phyloP scores from a whole-genome alignment of 257 asterid genomes.

The Eucommia ulmoides region DNA sequence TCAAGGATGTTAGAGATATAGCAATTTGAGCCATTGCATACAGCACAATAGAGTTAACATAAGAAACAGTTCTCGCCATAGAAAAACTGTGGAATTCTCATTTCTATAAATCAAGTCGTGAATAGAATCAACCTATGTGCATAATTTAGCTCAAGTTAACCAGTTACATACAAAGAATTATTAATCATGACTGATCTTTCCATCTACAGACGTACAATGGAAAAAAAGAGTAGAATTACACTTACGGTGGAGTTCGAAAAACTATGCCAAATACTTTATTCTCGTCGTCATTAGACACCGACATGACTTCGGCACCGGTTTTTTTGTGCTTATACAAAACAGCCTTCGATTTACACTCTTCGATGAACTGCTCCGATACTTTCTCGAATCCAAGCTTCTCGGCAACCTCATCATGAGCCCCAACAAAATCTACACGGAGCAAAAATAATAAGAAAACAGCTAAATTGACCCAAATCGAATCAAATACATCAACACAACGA shows the following conservation, averaged over 20 bases:
- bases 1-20: too few relatives aligned
- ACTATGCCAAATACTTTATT: conserved; percentile 94
- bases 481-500: neutral
- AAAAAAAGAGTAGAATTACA: too few relatives aligned
- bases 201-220: too few relatives aligned
- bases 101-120: too few relatives aligned
- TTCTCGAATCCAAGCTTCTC: conserved; percentile 85
- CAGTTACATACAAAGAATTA: too few relatives aligned
- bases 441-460: neutral
- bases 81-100: too few relatives aligned
- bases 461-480: neutral
- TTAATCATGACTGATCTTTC: too few relatives aligned
- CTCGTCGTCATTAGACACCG: conserved; percentile 89
- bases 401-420: conserved; percentile 70
- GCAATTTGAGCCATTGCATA: too few relatives aligned
- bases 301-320: conserved; percentile 95
- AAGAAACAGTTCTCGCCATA: too few relatives aligned
- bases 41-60: too few relatives aligned
- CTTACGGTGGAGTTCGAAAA: conserved; percentile 96
- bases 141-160: too few relatives aligned
- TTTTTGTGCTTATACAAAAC: conserved; percentile 87
- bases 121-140: too few relatives aligned
- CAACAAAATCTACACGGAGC: conserved; percentile 29
- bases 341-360: conserved; percentile 90
- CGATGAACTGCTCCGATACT: conserved; percentile 77